These are phyloP conservation scores for Cystofilobasidium bisporidii DNA, from an alignment of 768 basidiomycete genomes.

Conservation along the genomic window DNA sequence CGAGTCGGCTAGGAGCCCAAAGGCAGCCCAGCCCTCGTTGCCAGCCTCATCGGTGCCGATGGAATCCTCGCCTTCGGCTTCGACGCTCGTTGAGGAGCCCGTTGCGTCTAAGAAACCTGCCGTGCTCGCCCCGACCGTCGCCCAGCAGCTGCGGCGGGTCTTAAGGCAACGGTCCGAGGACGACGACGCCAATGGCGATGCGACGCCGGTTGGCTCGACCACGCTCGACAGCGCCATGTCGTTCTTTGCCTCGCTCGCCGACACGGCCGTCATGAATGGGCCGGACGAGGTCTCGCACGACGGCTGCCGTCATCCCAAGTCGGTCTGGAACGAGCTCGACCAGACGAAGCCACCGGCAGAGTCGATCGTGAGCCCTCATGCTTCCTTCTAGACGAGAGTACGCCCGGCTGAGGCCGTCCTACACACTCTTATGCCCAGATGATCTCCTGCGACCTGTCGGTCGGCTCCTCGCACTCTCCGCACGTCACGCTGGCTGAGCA, in stretches of 20 bases:
- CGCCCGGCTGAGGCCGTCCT: too few relatives aligned
- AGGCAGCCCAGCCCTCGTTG: too few relatives aligned
- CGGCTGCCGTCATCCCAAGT: not conserved
- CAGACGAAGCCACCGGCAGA: not conserved
- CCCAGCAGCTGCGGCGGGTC: too few relatives aligned
- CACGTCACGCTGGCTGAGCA: not conserved
- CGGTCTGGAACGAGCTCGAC: constrained; percentile 4
- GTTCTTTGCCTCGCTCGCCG: not conserved
- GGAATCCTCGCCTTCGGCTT: too few relatives aligned
- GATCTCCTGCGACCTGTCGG: not conserved
- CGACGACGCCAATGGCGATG: not conserved
- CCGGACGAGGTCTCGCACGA: not conserved
- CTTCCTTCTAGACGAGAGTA: not conserved
- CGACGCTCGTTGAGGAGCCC: too few relatives aligned
- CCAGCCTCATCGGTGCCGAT: too few relatives aligned
- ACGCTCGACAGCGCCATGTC: not conserved
- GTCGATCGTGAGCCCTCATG: not conserved
- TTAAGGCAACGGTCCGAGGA: not conserved
- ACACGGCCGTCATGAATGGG: not conserved
- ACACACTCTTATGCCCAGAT: not conserved
- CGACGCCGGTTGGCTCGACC: not conserved
- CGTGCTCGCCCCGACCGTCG: too few relatives aligned
- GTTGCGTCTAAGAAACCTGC: too few relatives aligned
- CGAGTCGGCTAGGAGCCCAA: too few relatives aligned
- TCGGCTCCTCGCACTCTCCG: not conserved